Conservation (phyloP, 371 early-diverging fungal genomes). For the Entomophthora muscae region DNA sequence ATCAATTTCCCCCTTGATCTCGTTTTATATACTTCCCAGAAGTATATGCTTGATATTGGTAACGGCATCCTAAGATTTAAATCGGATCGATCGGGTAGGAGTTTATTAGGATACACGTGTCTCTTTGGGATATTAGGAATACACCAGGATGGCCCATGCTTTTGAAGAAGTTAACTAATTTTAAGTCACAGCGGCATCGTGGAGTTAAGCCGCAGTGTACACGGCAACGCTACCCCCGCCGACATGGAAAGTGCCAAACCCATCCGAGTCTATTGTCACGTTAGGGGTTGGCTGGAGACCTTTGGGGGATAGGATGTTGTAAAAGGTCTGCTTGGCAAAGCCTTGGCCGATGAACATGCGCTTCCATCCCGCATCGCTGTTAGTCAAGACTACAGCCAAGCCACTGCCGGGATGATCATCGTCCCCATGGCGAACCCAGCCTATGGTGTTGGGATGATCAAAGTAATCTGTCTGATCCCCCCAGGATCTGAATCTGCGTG, state of each 20-base stretch:
- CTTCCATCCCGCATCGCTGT: constrained; percentile 14
- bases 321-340: background rate
- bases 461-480: constrained; percentile 21
- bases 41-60: too few relatives aligned
- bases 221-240: background rate
- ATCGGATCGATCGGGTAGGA: too few relatives aligned
- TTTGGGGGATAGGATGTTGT: background rate
- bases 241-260: background rate
- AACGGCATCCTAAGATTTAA: too few relatives aligned
- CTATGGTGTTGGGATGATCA: constrained; percentile 21
- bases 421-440: constrained; percentile 19
- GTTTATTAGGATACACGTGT: too few relatives aligned
- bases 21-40: too few relatives aligned
- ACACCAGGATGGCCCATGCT: too few relatives aligned
- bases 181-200: too few relatives aligned
- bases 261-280: background rate
- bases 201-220: background rate
- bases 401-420: constrained; percentile 3
- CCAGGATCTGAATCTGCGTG: constrained; percentile 17
- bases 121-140: too few relatives aligned
- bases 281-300: background rate
- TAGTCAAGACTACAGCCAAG: background rate
- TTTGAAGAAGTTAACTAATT: too few relatives aligned
- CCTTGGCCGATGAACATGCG: constrained; percentile 18
- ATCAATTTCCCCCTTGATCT: too few relatives aligned